Base-by-base conservation (phyloP, 2,329 filamentous ascomycete species). In the Paracamarosporium sp. region DNA sequence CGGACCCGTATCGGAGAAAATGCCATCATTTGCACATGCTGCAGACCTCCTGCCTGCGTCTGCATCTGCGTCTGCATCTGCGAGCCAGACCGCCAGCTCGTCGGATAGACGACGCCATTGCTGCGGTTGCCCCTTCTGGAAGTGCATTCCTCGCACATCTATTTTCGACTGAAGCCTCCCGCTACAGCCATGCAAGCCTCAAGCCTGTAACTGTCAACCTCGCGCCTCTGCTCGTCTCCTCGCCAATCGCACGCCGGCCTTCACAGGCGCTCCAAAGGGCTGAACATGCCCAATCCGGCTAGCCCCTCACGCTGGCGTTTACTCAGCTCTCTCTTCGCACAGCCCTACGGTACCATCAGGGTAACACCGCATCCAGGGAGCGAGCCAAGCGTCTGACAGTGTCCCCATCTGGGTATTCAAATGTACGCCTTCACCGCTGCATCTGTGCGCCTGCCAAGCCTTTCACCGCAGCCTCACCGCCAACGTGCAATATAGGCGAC, bases 261-360 rank as follows among this genome's bases (percentile, higher is more conserved):
- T 62, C 50, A 40, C 46, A 53, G 58, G 46, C 59, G 57, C 55
- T 62, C 50, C 31, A 38, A 48, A 60, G 59, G 61, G 53, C 53
- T 56, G 46, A 58, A 52, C 61, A 48, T 59, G 38, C 66, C 45
- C 27, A 55, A 61, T 48, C 35, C 48, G 51, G 56, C 13, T 47
- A 61, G 58, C 53, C 50, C 15, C 36, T 28, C 48, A 17, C n/a
- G 36, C 35, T 43, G 30, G 55, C 53, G 41, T 55, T 56, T 27
- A 60, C 58, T 58, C 59, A 66, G 62, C 62, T 65, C 55, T 66
- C 61, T 60, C 45, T 40, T 55, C 54, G 60, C 65, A 64, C 66
- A 69, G 66, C 66, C 66, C 54, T 66, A 64, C 56, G 47, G 33
- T 57, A 55, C 59, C 57, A 62, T 53, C 52, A 55, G 35, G 51